phyloP scores from a whole-genome alignment of 768 basidiomycete genomes.

The Naganishia randhawae region DNA sequence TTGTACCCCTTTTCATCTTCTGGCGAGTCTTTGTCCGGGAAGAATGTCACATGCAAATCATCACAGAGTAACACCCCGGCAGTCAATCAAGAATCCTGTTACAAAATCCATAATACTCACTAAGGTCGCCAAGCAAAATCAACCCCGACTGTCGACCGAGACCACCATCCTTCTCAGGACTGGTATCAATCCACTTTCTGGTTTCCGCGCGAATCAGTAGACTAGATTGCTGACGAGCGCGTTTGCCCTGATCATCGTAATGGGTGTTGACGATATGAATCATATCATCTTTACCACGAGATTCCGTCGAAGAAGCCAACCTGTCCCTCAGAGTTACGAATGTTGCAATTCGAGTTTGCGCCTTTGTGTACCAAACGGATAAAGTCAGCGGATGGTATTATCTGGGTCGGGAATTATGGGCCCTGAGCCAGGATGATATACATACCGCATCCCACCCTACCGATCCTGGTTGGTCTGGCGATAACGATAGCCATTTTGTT shows the following conservation, averaged over 20 bases:
- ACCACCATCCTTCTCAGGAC: constrained; percentile 8
- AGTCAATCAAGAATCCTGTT: too few species aligned
- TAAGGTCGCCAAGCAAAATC: constrained; percentile 48
- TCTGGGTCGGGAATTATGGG: too few species aligned
- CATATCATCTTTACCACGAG: background rate
- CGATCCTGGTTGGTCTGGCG: constrained; percentile 44
- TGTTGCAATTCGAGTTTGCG: constrained; percentile 44
- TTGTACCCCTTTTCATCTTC: constrained; percentile 47
- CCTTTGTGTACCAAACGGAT: constrained; percentile 13
- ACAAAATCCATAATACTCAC: constrained; percentile 28
- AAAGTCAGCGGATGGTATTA: constrained; percentile 17
- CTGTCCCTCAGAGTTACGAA: constrained; percentile 32
- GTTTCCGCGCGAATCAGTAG: constrained; percentile 41
- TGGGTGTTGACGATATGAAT: constrained; percentile 49
- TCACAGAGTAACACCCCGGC: too few species aligned
- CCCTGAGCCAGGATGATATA: background rate
- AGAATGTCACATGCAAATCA: background rate
- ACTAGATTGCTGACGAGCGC: constrained; percentile 42
- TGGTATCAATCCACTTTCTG: constrained; percentile 29
- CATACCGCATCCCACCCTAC: constrained; percentile 50
- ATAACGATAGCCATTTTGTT: constrained; percentile 49
- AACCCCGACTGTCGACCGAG: constrained; percentile 25
- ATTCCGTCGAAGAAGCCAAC: background rate
- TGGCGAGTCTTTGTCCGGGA: constrained; percentile 40
- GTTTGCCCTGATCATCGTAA: constrained; percentile 47